Conservation (phyloP, 345 rosid genomes). For the Tarenaya hassleriana region DNA sequence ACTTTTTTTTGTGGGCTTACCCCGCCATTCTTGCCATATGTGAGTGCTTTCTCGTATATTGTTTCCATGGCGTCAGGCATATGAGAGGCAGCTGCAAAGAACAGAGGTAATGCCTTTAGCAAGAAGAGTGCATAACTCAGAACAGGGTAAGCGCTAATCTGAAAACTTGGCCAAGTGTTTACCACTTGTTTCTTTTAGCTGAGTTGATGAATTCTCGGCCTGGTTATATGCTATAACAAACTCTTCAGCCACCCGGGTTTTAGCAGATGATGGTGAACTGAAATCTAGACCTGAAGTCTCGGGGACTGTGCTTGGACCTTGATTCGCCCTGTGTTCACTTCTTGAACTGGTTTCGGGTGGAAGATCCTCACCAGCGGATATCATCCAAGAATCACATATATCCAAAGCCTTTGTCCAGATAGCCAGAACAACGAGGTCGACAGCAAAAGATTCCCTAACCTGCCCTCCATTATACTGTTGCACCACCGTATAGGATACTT, state of each 20-base stretch:
- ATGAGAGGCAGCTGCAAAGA: conserved; percentile 46
- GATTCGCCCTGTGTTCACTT: conserved; percentile 17
- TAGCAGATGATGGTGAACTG: conserved; percentile 33
- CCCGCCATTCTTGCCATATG: conserved; percentile 54
- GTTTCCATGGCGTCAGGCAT: conserved; percentile 83
- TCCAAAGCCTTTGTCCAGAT: conserved; percentile 56
- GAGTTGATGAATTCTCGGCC: conserved; percentile 51
- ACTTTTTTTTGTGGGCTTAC: conserved; percentile 31
- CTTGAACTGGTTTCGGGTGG: conserved; percentile 31
- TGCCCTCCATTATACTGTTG: conserved; percentile 54
- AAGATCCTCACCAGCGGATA: conserved; percentile 28
- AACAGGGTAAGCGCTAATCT: conserved; percentile 4
- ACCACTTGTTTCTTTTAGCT: conserved; percentile 49
- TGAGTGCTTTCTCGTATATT: conserved; percentile 52
- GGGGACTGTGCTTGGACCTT: conserved; percentile 11
- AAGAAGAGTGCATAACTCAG: no score
- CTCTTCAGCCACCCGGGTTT: conserved; percentile 53
- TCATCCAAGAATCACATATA: conserved; percentile 51
- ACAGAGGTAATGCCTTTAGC: conserved; percentile 19
- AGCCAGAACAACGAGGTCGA: conserved; percentile 63
- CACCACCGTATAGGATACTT: conserved; percentile 11
- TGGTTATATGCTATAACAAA: conserved; percentile 49
- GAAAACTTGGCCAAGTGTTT: conserved; percentile 22
- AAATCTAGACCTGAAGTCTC: conserved; percentile 32
- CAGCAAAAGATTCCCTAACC: conserved; percentile 54